Evolutionary conservation across 257 asterid species (phyloP), one percentile per base, ranked within the genome.

Genomic region (Plantago ovata): DNA sequence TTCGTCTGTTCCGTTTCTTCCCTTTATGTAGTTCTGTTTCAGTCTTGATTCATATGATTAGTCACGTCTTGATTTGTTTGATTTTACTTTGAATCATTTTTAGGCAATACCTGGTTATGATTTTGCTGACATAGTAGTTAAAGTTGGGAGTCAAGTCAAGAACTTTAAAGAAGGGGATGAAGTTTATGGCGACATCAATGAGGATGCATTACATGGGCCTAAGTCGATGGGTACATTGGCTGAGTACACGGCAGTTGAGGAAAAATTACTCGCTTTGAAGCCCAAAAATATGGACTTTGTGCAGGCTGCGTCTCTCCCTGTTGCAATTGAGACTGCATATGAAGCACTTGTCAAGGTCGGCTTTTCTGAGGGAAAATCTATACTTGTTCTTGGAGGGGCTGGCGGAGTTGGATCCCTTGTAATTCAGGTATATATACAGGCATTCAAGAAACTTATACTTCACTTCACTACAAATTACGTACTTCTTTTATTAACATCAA

Each of bases 321-420:
- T 91, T 60, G 98, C 88, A 0, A 61, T 91, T 18, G 95, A 91
- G 63, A 91, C 98, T 3, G 96, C 94, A 19, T 83, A 85, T 38
- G 95, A 87, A 74, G 96, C 96, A 9, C 90, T 92, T n/a, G 86
- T 78, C 57, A 75, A 69, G 73, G 76, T 82, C 12, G 90, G 80
- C 14, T 86, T 92, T 49, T 85, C 96, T 4, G 40, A 80, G 28
- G 94, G 96, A 10, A 72, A 83, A 74, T 87, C 98, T n/a, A 53
- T 92, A 45, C 96, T 92, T 13, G 96, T 92, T 53, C 84, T 92
- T 45, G 98, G 98, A n/a, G 98, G 98, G 5, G 98, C 98, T 15
- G 98, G 98, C 14, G 96, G 96, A 15, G 96, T 87, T 68, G 98
- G 98, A 51, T 81, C 95, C 56, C 82, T 87, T 0, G 95, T 77